phyloP scores from a whole-genome alignment of 805 yeast genomes.

The Candida vartiovaarae region DNA sequence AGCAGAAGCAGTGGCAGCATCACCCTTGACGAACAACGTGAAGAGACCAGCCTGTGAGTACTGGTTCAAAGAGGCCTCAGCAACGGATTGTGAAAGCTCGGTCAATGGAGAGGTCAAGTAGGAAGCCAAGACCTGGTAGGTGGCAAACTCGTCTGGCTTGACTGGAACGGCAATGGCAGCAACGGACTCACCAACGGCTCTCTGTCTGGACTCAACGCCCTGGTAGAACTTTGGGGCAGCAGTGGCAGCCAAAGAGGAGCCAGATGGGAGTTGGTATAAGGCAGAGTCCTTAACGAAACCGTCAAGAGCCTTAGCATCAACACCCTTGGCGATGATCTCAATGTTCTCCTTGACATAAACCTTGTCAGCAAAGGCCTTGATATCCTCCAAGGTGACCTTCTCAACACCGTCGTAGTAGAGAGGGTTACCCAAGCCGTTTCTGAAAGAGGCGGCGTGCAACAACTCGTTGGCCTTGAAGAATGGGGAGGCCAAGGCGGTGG shows the following conservation, averaged over 20 bases:
- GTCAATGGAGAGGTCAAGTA: slow-evolving; percentile 56
- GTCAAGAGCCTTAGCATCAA: slow-evolving; percentile 60
- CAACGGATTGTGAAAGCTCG: slow-evolving; percentile 43
- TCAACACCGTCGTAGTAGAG: slow-evolving; percentile 63
- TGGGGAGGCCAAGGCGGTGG: slow-evolving; percentile 44
- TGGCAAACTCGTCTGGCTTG: slow-evolving; percentile 51
- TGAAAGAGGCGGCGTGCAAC: slow-evolving; percentile 75
- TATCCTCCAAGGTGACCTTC: slow-evolving; percentile 52
- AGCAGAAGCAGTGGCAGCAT: slow-evolving; percentile 50
- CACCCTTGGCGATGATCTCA: slow-evolving; percentile 67
- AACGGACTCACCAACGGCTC: slow-evolving; percentile 57
- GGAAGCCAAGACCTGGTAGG: slow-evolving; percentile 64
- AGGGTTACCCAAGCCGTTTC: slow-evolving; percentile 83
- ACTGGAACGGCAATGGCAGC: slow-evolving; percentile 83
- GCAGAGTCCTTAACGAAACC: slow-evolving; percentile 61
- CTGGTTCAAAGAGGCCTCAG: slow-evolving; percentile 46
- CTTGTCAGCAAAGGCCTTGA: slow-evolving; percentile 57
- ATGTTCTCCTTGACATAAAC: slow-evolving; percentile 68
- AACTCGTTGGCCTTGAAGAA: slow-evolving; percentile 63
- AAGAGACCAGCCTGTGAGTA: slow-evolving; percentile 81
- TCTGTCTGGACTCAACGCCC: slow-evolving; percentile 65
- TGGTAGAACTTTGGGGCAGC: slow-evolving; percentile 39
- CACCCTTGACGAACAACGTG: slow-evolving; percentile 57
- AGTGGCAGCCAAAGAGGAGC: slow-evolving; percentile 38
- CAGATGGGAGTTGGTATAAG: slow-evolving; percentile 56